phyloP scores from a whole-genome alignment of 2,329 filamentous ascomycete species.

The Ceratocystis albifundus region DNA sequence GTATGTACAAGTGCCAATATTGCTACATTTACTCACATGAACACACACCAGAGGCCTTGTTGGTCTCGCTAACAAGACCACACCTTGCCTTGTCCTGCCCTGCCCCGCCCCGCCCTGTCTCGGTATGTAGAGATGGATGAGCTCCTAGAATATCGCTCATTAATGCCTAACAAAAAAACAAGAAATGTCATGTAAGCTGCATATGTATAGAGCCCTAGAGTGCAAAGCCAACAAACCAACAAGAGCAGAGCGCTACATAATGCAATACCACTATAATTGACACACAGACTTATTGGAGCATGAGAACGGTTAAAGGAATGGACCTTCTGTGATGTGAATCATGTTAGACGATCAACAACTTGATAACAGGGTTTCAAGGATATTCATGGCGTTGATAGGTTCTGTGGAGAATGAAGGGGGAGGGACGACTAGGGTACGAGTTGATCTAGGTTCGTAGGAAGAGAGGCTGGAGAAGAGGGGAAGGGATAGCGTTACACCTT shows the following conservation, averaged over 20 bases:
- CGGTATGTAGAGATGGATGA: not conserved
- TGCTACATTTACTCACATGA: not conserved
- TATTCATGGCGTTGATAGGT: constrained; percentile 9
- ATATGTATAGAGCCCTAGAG: too few relatives aligned
- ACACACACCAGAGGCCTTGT: not conserved
- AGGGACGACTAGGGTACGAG: not conserved
- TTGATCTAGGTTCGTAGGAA: not conserved
- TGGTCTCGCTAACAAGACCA: not conserved
- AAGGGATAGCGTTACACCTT: not conserved
- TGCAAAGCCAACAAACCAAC: not conserved
- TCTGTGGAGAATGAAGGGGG: constrained; percentile 6
- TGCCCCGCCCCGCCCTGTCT: not conserved
- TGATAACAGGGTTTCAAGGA: constrained; percentile 3
- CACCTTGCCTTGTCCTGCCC: not conserved
- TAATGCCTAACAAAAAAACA: not conserved
- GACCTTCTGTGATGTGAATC: not conserved
- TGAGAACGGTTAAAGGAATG: not conserved
- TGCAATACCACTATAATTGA: not conserved
- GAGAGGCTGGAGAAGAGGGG: not conserved
- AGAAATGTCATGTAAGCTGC: not conserved
- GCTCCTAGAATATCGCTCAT: not conserved
- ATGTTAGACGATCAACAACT: not conserved
- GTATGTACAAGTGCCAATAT: not conserved
- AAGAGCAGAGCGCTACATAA: not conserved
- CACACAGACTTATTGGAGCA: not conserved